A percentile compares a stretch with the other conserved stretches of the same genome.
Conservation (phyloP, 225 moss, liverwort and hornwort genomes). For the Polytrichum formosum region DNA sequence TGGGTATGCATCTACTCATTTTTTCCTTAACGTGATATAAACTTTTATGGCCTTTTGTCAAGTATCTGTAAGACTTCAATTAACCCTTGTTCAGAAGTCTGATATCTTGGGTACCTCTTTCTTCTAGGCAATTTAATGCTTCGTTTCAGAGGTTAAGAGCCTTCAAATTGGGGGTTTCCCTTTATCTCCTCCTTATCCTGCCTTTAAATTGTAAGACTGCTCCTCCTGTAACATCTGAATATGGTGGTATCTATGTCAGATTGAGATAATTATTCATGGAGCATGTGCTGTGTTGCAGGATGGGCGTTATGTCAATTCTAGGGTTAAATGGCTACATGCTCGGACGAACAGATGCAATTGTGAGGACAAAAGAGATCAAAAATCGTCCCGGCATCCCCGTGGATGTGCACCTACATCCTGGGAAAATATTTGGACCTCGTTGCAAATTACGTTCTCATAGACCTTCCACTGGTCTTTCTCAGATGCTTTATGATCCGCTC, state of each 20-base stretch:
- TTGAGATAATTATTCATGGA: too few species aligned
- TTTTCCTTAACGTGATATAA: too few species aligned
- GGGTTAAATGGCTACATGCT: slow-evolving; percentile 57
- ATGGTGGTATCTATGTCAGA: too few species aligned
- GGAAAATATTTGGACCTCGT: slow-evolving; percentile 55
- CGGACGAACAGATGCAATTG: slow-evolving; percentile 45
- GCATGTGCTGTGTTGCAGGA: slow-evolving; percentile 27
- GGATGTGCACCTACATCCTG: slow-evolving; percentile 31
- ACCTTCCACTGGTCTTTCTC: slow-evolving; percentile 10
- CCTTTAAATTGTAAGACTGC: too few species aligned
- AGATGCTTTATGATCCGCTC: slow-evolving; percentile 21
- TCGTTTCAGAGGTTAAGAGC: neutral
- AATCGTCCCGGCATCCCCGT: slow-evolving; percentile 12
- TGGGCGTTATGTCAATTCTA: slow-evolving; percentile 64
- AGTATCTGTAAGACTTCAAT: too few species aligned
- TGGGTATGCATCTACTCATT: slow-evolving; percentile 31
- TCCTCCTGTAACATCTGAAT: too few species aligned
- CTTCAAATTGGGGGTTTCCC: too few species aligned
- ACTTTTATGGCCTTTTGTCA: too few species aligned
- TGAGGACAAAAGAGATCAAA: slow-evolving; percentile 26
- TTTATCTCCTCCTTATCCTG: too few species aligned
- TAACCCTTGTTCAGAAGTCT: too few species aligned
- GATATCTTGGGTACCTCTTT: too few species aligned
- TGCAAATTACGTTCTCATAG: slow-evolving; percentile 37
- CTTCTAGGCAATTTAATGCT: too few species aligned